Percentiles rank a stretch among this genome's conserved stretches.
Evolutionary conservation across 441 rosid genomes (phyloP).

Genomic region (Geranium incanum): DNA sequence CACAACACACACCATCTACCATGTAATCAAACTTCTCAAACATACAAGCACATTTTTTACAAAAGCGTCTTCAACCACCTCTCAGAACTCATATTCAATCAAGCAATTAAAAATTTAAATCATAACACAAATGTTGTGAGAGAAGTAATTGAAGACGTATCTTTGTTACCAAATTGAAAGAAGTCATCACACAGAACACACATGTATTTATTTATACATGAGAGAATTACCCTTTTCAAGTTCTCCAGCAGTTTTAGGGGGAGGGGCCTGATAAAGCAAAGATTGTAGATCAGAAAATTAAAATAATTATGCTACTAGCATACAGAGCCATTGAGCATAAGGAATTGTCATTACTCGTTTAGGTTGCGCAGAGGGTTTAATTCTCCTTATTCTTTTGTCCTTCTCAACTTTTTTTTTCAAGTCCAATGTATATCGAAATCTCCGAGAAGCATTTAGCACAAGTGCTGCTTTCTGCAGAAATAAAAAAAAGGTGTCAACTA

Average conservation of each 20-base stretch:
- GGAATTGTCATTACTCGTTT: constrained; percentile 38
- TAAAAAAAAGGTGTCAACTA: background rate
- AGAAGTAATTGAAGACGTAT: background rate
- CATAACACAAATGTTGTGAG: background rate
- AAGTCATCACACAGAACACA: background rate
- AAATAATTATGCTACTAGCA: background rate
- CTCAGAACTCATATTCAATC: background rate
- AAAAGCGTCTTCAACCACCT: background rate
- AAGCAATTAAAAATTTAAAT: too few relatives aligned
- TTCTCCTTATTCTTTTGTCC: constrained; percentile 49
- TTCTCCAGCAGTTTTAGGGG: constrained; percentile 29
- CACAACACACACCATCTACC: too few relatives aligned
- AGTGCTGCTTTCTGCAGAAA: constrained; percentile 82
- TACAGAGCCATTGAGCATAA: background rate
- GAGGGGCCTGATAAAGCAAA: constrained; percentile 46
- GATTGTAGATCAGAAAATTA: constrained; percentile 16
- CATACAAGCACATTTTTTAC: too few relatives aligned
- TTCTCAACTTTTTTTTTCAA: constrained; percentile 81
- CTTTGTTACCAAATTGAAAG: background rate
- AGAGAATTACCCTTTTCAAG: constrained; percentile 43
- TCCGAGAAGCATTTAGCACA: constrained; percentile 88
- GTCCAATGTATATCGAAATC: constrained; percentile 87
- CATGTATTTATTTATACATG: background rate
- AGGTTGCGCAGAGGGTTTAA: constrained; percentile 78
- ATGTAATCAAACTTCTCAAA: too few relatives aligned